phyloP scores from a whole-genome alignment of 2,329 filamentous ascomycete species.

The Fusarium irregulare region DNA sequence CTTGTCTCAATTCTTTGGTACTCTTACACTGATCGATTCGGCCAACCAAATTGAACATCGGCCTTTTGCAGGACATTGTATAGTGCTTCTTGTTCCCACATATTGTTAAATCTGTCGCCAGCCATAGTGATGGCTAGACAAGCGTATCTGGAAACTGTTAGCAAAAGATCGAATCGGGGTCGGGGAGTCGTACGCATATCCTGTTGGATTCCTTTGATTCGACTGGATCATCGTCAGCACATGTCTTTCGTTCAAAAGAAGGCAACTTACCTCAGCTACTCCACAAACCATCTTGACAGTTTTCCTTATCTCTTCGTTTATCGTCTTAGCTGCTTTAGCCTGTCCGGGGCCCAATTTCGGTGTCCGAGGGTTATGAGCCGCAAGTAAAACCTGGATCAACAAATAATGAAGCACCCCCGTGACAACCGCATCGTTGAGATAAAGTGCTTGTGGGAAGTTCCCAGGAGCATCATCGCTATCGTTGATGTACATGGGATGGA shows the following conservation, averaged over 20 bases:
- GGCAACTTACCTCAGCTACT: conserved; percentile 42
- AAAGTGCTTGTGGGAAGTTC: conserved; percentile 40
- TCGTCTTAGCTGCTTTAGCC: conserved; percentile 40
- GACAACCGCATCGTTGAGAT: conserved; percentile 47
- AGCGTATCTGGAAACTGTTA: conserved; percentile 40
- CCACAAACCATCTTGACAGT: conserved; percentile 46
- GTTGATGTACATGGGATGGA: conserved; percentile 44
- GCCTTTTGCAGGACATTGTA: conserved; percentile 51
- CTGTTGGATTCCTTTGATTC: conserved; percentile 39
- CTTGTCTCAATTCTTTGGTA: accelerated
- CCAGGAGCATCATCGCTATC: conserved; percentile 1
- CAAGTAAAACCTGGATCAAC: conserved; percentile 44
- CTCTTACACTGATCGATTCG: conserved; percentile 46
- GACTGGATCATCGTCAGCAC: conserved; percentile 25
- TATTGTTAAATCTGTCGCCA: conserved; percentile 54
- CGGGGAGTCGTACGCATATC: conserved; percentile 30
- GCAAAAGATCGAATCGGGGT: accelerated
- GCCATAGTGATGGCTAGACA: conserved; percentile 48
- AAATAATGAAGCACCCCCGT: conserved; percentile 47
- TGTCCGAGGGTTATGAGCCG: conserved; percentile 45
- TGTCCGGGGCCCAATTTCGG: conserved; percentile 45
- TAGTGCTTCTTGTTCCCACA: conserved; percentile 53
- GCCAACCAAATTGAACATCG: conserved; percentile 46
- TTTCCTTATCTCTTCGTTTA: conserved; percentile 47
- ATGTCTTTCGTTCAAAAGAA: not conserved